Conservation (phyloP, 2,329 filamentous ascomycete genomes). For the Aspergillus awamori region DNA sequence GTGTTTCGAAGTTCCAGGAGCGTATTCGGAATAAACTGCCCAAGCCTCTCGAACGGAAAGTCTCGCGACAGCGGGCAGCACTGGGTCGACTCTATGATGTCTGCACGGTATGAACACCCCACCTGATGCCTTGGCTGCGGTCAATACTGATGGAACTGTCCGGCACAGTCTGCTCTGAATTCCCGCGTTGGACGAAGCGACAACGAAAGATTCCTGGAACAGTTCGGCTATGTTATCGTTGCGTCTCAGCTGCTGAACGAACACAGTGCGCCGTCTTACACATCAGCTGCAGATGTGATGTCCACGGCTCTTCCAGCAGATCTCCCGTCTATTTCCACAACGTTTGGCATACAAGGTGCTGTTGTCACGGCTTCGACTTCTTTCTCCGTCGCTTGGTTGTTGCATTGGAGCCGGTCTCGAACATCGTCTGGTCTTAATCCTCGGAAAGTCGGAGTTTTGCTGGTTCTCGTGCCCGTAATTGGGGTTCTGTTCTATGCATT, state of each 20-base stretch:
- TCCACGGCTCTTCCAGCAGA: conserved; percentile 35
- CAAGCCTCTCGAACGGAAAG: conserved; percentile 47
- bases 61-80: conserved; percentile 32
- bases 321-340: conserved; percentile 41
- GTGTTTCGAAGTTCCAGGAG: conserved; percentile 52
- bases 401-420: conserved; percentile 71
- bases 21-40: conserved; percentile 54
- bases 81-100: conserved; percentile 49
- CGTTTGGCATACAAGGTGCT: conserved; percentile 66
- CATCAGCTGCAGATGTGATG: conserved; percentile 39
- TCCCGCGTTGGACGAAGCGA: conserved; percentile 69
- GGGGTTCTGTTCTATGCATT: conserved; percentile 69
- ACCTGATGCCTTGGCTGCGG: not conserved
- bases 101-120: conserved; percentile 48
- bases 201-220: conserved; percentile 83
- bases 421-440: conserved; percentile 47
- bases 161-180: conserved; percentile 36
- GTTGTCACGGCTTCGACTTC: conserved; percentile 65
- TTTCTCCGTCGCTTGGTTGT: conserved; percentile 65
- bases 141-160: conserved; percentile 12
- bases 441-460: conserved; percentile 42
- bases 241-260: conserved; percentile 84
- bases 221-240: conserved; percentile 90
- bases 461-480: conserved; percentile 53
- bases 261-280: conserved; percentile 49